These are phyloP conservation scores for Arabidopsis thaliana DNA, from an alignment of 345 rosid species.

Conservation along the genomic window DNA sequence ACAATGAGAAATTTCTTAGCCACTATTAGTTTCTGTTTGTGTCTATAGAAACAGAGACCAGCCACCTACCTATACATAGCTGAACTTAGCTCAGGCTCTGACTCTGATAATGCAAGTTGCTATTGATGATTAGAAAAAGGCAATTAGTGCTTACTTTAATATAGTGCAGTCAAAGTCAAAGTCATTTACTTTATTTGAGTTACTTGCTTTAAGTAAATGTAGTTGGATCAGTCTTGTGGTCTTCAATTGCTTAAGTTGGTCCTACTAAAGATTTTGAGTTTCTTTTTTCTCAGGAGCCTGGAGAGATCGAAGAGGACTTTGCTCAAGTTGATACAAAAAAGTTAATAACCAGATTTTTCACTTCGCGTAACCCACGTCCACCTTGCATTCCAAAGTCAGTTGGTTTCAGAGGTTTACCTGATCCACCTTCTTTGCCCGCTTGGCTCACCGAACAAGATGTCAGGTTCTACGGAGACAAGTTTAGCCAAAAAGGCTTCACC, in stretches of 20 bases:
- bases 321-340: conserved; percentile 61
- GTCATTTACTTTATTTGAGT: conserved; percentile 8
- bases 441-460: conserved; percentile 82
- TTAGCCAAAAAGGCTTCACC: conserved; percentile 70
- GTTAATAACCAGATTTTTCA: conserved; percentile 52
- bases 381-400: conserved; percentile 61
- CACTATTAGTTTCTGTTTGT: background rate
- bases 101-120: conserved; percentile 9
- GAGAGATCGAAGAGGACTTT: conserved; percentile 75
- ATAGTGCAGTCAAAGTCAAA: conserved; percentile 24
- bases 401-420: conserved; percentile 63
- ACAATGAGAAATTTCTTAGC: background rate
- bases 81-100: background rate
- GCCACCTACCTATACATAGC: conserved; percentile 20
- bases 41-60: conserved; percentile 6
- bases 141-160: background rate
- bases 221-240: conserved; percentile 19
- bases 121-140: background rate
- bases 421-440: conserved; percentile 55
- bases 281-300: conserved; percentile 58
- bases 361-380: conserved; percentile 53
- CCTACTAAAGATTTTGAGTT: conserved; percentile 26
- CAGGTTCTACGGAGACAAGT: conserved; percentile 62
- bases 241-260: conserved; percentile 5
- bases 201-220: conserved; percentile 10